These are phyloP conservation scores for Mollisiaceae sp. DNA, from an alignment of 2,329 filamentous ascomycete genomes.

Conservation along the genomic window DNA sequence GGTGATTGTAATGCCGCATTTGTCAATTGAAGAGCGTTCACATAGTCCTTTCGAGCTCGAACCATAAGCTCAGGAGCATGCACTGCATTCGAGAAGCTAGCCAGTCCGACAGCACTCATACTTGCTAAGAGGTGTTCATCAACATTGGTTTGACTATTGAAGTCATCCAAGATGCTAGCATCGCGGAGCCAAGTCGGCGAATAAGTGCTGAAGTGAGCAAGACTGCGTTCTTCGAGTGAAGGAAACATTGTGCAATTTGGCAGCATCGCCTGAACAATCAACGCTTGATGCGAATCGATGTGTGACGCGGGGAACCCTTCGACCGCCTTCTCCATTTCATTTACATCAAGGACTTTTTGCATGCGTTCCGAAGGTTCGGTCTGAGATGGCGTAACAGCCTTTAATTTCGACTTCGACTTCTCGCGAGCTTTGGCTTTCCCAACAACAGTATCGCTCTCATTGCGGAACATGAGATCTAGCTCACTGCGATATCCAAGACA, in stretches of 20 bases:
- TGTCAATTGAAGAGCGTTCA: constrained; percentile 55
- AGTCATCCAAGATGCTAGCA: constrained; percentile 57
- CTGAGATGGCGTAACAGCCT: constrained; percentile 3
- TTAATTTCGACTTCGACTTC: constrained; percentile 26
- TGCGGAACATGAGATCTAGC: constrained; percentile 62
- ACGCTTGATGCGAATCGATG: background rate
- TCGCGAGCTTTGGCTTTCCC: constrained; percentile 48
- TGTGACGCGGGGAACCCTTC: constrained; percentile 30
- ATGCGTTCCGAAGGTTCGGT: background rate
- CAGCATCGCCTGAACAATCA: constrained; percentile 38
- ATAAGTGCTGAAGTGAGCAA: constrained; percentile 33
- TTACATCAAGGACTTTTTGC: background rate
- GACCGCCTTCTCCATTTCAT: background rate
- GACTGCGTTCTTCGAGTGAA: constrained; percentile 36
- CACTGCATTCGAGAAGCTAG: constrained; percentile 51
- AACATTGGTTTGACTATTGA: constrained; percentile 47
- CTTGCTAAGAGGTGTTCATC: constrained; percentile 55
- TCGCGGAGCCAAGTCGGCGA: constrained; percentile 43
- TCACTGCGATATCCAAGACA: constrained; percentile 62
- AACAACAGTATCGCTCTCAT: constrained; percentile 61
- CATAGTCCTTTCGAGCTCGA: constrained; percentile 56
- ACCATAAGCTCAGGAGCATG: constrained; percentile 48
- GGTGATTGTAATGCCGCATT: constrained; percentile 56
- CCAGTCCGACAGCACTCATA: constrained; percentile 60
- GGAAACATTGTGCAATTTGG: constrained; percentile 40